Base-by-base conservation (phyloP, 2,329 filamentous ascomycete genomes). In the Penicillium sclerotigenum region DNA sequence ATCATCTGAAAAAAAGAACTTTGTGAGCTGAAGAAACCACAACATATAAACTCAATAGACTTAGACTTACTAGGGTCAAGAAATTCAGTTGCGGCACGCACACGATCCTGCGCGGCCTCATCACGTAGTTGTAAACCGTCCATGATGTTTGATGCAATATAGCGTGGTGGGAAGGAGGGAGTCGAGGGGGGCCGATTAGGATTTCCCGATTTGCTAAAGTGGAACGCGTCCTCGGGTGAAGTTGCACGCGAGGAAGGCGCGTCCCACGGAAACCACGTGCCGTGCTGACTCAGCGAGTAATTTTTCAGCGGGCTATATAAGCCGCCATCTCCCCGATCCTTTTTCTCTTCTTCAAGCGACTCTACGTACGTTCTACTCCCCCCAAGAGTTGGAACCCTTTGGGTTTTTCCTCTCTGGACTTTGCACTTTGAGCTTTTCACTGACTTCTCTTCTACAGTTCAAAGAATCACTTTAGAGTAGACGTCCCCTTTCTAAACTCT, bases 391-490 rank as follows among this genome's bases (percentile, higher is more conserved):
- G 37, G 16, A 45, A 50, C 20, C 16, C 18, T 24, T 8, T 14
- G 11, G 3, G 11, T 24, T 16, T 16, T 24, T 42, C 3, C 14
- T 24, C 11, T 8, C 24, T 51, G 29, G 31, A 37, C n/a, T 5
- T 34, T 31, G 5, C 29, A 33, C 10, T 31, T 29, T 43, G 36
- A 24, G 42, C 13, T 24, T 24, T 40, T 59, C 1, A 41, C 68
- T 70, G 62, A 70, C 65, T 24, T 41, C 48, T 40, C 31, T 52
- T 26, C 57, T 53, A 70, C 70, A 77, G 75, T 78, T 77, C 76
- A 78, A 77, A 91, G 89, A 92, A 93, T 93, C 90, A 90, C 90
- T 95, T 96, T 96, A 92, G 91, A 96, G 91, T 92, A 87, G 83
- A 90, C 86, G 86, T 91, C 71, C 88, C 83, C 82, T 83, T 86